phyloP scores from a whole-genome alignment of 2,329 filamentous ascomycete genomes.

The Colletotrichum salicis region DNA sequence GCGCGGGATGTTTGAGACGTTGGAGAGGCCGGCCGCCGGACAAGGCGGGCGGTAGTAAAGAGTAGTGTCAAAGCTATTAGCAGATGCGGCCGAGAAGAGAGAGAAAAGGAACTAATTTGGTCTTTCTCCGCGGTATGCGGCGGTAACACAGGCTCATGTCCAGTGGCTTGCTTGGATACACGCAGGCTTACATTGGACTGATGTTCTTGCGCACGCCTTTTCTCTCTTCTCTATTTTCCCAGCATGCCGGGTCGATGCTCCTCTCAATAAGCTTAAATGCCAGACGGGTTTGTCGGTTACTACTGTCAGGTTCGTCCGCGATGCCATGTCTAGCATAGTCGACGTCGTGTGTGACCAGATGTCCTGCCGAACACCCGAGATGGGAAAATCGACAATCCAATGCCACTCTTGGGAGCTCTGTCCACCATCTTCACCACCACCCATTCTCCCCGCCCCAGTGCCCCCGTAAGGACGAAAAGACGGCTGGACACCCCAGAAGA shows the following conservation, averaged over 20 bases:
- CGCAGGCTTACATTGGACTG: neutral
- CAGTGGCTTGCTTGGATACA: neutral
- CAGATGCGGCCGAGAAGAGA: neutral
- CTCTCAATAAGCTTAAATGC: constrained; percentile 34
- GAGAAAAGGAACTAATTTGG: neutral
- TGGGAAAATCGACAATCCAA: neutral
- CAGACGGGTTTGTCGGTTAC: constrained; percentile 3
- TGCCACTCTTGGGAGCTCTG: constrained; percentile 3
- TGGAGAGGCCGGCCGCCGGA: constrained; percentile 3
- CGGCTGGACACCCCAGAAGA: neutral
- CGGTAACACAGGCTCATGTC: neutral
- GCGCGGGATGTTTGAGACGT: constrained; percentile 11
- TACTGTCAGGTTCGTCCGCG: constrained; percentile 11
- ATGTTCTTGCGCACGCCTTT: neutral
- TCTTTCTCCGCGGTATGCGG: constrained; percentile 25
- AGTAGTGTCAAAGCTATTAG: neutral
- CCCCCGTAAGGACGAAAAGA: neutral
- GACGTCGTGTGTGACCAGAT: constrained; percentile 17
- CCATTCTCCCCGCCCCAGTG: too few species aligned
- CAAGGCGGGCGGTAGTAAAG: neutral
- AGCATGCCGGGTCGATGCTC: neutral
- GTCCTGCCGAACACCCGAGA: constrained; percentile 31
- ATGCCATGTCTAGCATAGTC: constrained; percentile 21
- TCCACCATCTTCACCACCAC: constrained; percentile 4
- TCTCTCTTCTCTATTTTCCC: neutral